Conservation (phyloP, 805 yeast species). For the Dipodascopsis uninucleata region DNA sequence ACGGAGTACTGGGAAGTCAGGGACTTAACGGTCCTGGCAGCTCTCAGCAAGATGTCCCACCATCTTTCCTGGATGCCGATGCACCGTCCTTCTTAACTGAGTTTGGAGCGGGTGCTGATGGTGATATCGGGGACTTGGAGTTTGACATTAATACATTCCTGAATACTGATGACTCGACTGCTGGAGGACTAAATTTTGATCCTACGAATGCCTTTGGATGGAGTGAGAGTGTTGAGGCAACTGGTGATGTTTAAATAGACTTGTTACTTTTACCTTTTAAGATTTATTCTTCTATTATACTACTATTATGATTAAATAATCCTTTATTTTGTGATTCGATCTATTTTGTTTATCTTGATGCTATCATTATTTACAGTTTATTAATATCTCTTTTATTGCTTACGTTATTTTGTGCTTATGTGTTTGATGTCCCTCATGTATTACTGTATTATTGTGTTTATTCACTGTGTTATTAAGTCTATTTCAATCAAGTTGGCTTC, state of each 20-base stretch:
- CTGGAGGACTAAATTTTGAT: constrained; percentile 24
- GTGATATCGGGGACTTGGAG: constrained; percentile 22
- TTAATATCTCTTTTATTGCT: too few relatives aligned
- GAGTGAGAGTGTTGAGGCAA: constrained; percentile 30
- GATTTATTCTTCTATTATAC: neutral
- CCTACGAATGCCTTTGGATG: constrained; percentile 23
- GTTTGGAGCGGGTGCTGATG: constrained; percentile 18
- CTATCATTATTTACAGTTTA: too few relatives aligned
- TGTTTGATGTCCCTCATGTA: too few relatives aligned
- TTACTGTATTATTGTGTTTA: too few relatives aligned
- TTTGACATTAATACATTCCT: constrained; percentile 28
- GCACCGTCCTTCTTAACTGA: constrained; percentile 23
- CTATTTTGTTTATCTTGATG: too few relatives aligned
- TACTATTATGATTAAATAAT: too few relatives aligned
- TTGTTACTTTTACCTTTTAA: neutral
- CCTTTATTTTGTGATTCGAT: too few relatives aligned
- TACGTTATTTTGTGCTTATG: too few relatives aligned
- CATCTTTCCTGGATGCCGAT: constrained; percentile 20
- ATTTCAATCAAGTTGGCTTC: too few relatives aligned
- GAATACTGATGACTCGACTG: constrained; percentile 25
- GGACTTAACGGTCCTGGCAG: neutral
- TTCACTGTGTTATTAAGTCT: too few relatives aligned
- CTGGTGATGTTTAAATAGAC: constrained; percentile 24
- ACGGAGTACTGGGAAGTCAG: neutral
- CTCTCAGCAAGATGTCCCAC: constrained; percentile 3